Evolutionary conservation across 2,329 filamentous ascomycete species (phyloP).

Genomic region (Alternaria panax): DNA sequence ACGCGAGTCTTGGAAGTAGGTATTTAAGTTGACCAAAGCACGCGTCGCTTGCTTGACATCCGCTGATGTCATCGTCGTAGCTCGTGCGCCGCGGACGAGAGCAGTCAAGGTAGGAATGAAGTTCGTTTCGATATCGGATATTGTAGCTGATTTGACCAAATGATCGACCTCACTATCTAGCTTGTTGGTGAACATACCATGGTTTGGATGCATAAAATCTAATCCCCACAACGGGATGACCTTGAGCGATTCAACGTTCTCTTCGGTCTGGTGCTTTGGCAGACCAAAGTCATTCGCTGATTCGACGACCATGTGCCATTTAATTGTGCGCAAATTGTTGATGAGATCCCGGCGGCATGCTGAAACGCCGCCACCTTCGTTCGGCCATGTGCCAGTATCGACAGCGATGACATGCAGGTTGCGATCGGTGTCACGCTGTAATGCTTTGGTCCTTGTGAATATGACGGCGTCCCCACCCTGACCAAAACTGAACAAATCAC

Average conservation of each 20-base stretch:
- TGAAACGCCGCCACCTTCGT: constrained; percentile 53
- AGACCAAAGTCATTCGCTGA: constrained; percentile 54
- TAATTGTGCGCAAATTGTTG: constrained; percentile 53
- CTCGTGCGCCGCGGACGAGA: constrained; percentile 50
- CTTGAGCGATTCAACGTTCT: constrained; percentile 54
- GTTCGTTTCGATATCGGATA: constrained; percentile 49
- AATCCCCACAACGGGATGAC: constrained; percentile 54
- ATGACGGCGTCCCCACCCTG: constrained; percentile 62
- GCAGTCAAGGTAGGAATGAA: constrained; percentile 53
- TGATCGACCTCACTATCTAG: constrained; percentile 51
- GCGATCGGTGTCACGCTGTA: constrained; percentile 53
- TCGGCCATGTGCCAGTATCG: constrained; percentile 54
- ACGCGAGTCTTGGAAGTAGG: constrained; percentile 54
- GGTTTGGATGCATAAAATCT: constrained; percentile 52
- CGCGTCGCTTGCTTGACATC: constrained; percentile 53
- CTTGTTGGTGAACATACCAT: constrained; percentile 54
- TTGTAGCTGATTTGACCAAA: constrained; percentile 44
- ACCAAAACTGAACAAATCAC: constrained; percentile 61
- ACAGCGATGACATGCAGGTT: constrained; percentile 52
- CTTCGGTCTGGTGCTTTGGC: constrained; percentile 54
- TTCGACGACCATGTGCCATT: constrained; percentile 55
- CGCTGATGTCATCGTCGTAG: constrained; percentile 47
- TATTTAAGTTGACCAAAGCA: constrained; percentile 54
- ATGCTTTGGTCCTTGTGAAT: constrained; percentile 58
- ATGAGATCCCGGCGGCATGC: constrained; percentile 54